Evolutionary conservation across 2,329 filamentous ascomycete genomes (phyloP).

Genomic region (Penicillium sp.): DNA sequence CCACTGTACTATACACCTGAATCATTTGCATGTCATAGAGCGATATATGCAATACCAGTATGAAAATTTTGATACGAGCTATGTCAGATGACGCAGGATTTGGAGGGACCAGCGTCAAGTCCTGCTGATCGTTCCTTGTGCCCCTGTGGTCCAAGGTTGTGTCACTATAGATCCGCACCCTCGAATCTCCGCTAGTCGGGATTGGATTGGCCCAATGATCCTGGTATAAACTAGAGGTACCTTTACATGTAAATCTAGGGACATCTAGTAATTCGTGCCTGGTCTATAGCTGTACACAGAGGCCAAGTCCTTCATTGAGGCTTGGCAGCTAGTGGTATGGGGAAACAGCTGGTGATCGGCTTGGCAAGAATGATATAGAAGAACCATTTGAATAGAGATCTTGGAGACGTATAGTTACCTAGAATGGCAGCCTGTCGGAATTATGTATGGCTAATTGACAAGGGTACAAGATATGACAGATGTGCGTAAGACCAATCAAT

Average conservation of each 20-base stretch:
- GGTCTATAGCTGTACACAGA: background rate
- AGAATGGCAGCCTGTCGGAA: too few species aligned
- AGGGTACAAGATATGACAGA: background rate
- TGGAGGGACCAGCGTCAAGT: background rate
- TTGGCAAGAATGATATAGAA: background rate
- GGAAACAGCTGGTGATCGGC: background rate
- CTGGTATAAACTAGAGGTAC: background rate
- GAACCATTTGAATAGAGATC: too few species aligned
- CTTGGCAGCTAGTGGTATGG: background rate
- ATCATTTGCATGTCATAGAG: background rate
- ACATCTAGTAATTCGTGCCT: background rate
- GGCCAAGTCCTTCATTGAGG: background rate
- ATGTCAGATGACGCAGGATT: background rate
- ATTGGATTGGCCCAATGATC: background rate
- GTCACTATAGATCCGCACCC: background rate
- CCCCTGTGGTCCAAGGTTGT: background rate
- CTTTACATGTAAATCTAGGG: background rate
- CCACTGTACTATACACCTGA: conserved; percentile 4
- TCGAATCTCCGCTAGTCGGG: background rate
- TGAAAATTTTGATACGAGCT: background rate
- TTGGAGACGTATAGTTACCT: too few species aligned
- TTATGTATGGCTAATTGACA: too few species aligned
- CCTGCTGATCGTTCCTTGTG: background rate
- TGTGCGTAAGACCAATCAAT: background rate
- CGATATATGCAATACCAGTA: conserved; percentile 2